Percentiles rank a stretch among this genome's conserved stretches.
These are phyloP conservation scores for Saccharomycopsis sp. DNA, from an alignment of 805 yeast species.

Conservation along the genomic window DNA sequence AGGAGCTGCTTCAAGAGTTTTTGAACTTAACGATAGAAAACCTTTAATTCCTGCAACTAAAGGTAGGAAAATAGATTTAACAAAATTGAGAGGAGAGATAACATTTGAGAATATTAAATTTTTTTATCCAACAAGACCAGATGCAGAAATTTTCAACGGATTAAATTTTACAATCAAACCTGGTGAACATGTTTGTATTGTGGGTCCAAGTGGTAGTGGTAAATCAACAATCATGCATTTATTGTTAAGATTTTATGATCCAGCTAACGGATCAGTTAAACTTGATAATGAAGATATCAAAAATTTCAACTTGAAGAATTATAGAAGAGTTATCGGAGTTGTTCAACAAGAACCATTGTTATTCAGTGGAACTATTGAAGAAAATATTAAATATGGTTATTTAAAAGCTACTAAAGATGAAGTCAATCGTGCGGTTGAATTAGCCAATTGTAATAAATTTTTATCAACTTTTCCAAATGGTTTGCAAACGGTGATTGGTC, in stretches of 20 bases:
- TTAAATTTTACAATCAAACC: constrained; percentile 52
- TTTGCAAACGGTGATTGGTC: constrained; percentile 72
- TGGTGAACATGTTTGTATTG: constrained; percentile 88
- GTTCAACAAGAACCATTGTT: constrained; percentile 91
- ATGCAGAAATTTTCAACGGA: constrained; percentile 51
- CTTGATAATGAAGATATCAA: constrained; percentile 57
- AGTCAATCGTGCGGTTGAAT: constrained; percentile 45
- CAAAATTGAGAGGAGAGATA: constrained; percentile 40
- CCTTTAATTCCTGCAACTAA: constrained; percentile 59
- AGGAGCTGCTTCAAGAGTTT: constrained; percentile 88
- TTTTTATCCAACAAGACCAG: constrained; percentile 76
- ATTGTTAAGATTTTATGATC: constrained; percentile 76
- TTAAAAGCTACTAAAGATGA: constrained; percentile 51
- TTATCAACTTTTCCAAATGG: constrained; percentile 71
- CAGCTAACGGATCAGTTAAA: constrained; percentile 48
- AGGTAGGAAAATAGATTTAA: constrained; percentile 38
- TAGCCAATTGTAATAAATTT: constrained; percentile 68
- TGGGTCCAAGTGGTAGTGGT: constrained; percentile 97
- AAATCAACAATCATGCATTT: constrained; percentile 81
- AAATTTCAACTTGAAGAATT: constrained; percentile 58
- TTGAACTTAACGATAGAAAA: constrained; percentile 72
- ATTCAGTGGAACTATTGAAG: constrained; percentile 76
- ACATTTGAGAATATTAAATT: constrained; percentile 55
- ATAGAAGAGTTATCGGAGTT: constrained; percentile 70
- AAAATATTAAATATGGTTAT: constrained; percentile 71